phyloP scores from a whole-genome alignment of 805 yeast genomes.

The Candida xyloterini region DNA sequence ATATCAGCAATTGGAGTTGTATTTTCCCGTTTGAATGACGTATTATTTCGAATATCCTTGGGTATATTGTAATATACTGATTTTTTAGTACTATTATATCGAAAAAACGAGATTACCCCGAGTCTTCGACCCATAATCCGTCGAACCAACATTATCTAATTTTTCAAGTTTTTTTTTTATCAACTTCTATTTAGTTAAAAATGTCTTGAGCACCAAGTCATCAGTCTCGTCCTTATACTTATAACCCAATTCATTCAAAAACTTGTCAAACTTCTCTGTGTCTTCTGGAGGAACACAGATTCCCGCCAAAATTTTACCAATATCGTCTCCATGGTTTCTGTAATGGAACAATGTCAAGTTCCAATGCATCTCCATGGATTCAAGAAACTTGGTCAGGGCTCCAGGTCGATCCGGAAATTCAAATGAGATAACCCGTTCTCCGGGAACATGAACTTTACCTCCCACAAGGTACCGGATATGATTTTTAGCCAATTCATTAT shows the following conservation, averaged over 20 bases:
- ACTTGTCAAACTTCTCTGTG: conserved; percentile 59
- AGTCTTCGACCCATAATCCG: not conserved
- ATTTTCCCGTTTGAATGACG: not conserved
- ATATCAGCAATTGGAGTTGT: not conserved
- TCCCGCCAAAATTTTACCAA: conserved; percentile 91
- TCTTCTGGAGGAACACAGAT: conserved; percentile 77
- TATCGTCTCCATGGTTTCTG: conserved; percentile 94
- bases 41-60: not conserved
- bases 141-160: not conserved
- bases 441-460: conserved; percentile 69
- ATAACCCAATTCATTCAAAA: conserved; percentile 73
- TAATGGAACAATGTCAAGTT: conserved; percentile 93
- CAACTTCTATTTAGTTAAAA: conserved; percentile 39
- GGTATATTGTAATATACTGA: not conserved
- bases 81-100: not conserved
- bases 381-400: conserved; percentile 79
- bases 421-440: conserved; percentile 78
- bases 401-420: conserved; percentile 99
- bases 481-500: conserved; percentile 91
- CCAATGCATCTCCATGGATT: conserved; percentile 73
- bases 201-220: conserved; percentile 80
- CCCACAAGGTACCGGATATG: conserved; percentile 97
- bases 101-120: not conserved
- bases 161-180: not conserved
- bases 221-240: conserved; percentile 77